A percentile compares a stretch with the other conserved stretches of the same genome.
These are phyloP conservation scores for Xylaria castorea DNA, from an alignment of 495 filamentous ascomycete species.

Conservation along the genomic window DNA sequence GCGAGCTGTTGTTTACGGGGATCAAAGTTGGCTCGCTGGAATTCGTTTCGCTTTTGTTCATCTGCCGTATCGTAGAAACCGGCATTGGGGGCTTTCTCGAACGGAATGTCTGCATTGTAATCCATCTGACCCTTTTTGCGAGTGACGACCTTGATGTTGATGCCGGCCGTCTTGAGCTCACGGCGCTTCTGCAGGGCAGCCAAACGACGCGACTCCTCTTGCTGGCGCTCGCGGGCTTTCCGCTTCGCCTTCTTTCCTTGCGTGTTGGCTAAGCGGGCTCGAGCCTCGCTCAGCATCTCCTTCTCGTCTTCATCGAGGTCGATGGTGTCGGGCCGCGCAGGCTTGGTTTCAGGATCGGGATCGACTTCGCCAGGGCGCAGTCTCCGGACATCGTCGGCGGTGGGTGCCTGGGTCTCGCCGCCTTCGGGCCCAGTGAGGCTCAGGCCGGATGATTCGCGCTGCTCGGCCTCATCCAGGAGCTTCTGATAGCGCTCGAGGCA, in stretches of 20 bases:
- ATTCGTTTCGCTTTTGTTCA: constrained; percentile 81
- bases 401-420: constrained; percentile 85
- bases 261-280: constrained; percentile 94
- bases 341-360: constrained; percentile 94
- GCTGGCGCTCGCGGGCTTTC: constrained; percentile 92
- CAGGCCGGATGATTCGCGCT: constrained; percentile 80
- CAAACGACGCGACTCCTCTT: constrained; percentile 90
- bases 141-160: constrained; percentile 96
- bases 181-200: constrained; percentile 93
- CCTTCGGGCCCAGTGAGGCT: constrained; percentile 86
- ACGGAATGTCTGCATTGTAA: constrained; percentile 98
- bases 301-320: constrained; percentile 99
- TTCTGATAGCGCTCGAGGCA: constrained; percentile 97
- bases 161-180: constrained; percentile 95
- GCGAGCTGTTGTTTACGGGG: constrained; percentile 93
- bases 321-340: constrained; percentile 95
- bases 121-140: constrained; percentile 97
- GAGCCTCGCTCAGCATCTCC: constrained; percentile 98
- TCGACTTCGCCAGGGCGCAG: constrained; percentile 93
- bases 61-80: constrained; percentile 95
- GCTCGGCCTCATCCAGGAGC: constrained; percentile 93
- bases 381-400: constrained; percentile 89
- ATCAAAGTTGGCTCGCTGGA: constrained; percentile 86
- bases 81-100: constrained; percentile 87
- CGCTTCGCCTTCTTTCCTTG: constrained; percentile 99